Percentiles rank a stretch among this genome's conserved stretches.
Conservation (phyloP, 805 yeast species). For the Metschnikowia peoriensis region DNA sequence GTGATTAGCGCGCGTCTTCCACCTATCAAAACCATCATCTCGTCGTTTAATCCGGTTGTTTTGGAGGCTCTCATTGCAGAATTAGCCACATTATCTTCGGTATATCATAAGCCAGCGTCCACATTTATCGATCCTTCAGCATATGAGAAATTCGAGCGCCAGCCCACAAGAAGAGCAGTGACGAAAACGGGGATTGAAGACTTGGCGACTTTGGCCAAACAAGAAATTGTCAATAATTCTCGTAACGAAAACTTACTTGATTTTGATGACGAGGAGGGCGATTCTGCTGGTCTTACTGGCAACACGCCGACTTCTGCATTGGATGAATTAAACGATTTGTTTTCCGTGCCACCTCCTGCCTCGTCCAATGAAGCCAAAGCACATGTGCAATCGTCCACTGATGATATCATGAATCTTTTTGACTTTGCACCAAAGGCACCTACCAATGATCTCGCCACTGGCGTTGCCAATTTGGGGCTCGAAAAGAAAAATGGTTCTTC, state of each 20-base stretch:
- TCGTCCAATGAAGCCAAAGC: conserved; percentile 4
- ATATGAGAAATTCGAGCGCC: conserved; percentile 17
- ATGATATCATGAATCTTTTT: conserved; percentile 51
- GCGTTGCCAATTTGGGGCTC: conserved; percentile 14
- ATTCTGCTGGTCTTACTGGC: conserved; percentile 6
- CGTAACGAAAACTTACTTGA: conserved; percentile 82
- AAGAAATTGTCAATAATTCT: conserved; percentile 62
- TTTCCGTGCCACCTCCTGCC: conserved; percentile 39
- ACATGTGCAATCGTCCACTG: conserved; percentile 21
- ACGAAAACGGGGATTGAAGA: conserved; percentile 58
- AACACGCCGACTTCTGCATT: conserved; percentile 40
- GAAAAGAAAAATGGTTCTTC: background rate
- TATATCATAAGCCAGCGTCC: conserved; percentile 79
- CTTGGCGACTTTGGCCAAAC: conserved; percentile 70
- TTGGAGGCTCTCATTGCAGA: conserved; percentile 71
- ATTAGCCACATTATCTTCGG: conserved; percentile 81
- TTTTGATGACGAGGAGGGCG: conserved; percentile 63
- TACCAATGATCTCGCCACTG: conserved; percentile 7
- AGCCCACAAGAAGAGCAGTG: conserved; percentile 15
- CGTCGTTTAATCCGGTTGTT: conserved; percentile 64
- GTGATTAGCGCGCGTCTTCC: conserved; percentile 66
- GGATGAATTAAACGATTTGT: conserved; percentile 76
- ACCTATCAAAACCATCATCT: conserved; percentile 67
- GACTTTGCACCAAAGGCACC: conserved; percentile 16
- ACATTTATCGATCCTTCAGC: conserved; percentile 50